phyloP scores from a whole-genome alignment of 371 early-diverging fungal species.

The Apophysomyces trapeziformis region DNA sequence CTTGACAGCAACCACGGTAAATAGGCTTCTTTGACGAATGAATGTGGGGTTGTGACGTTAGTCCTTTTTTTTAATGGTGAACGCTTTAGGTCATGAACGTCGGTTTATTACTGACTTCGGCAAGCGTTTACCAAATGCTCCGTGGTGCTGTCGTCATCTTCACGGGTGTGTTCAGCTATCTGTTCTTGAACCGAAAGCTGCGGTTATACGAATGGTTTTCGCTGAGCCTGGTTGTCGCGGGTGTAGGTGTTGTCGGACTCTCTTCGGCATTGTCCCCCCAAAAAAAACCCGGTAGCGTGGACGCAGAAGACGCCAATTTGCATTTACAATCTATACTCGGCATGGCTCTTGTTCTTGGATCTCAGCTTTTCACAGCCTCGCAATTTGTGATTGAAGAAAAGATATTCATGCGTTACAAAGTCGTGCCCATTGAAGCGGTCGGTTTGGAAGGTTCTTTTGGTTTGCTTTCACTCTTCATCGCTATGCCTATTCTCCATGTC shows the following conservation, averaged over 20 bases:
- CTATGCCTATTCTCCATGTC: conserved; percentile 82
- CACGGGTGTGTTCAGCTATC: conserved; percentile 83
- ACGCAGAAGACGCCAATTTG: conserved; percentile 13
- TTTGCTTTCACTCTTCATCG: conserved; percentile 66
- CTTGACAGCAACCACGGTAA: conserved; percentile 88
- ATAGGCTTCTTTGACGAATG: conserved; percentile 1
- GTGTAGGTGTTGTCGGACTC: conserved; percentile 88
- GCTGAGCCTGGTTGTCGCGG: conserved; percentile 76
- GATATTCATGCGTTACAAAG: conserved; percentile 76
- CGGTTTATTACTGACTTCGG: conserved; percentile 89
- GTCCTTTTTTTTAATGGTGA: too few relatives aligned
- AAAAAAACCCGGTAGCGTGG: conserved; percentile 26
- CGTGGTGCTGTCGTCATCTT: conserved; percentile 95
- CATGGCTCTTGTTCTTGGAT: conserved; percentile 81
- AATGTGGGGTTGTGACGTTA: background rate
- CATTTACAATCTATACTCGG: conserved; percentile 64
- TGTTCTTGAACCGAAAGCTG: conserved; percentile 82
- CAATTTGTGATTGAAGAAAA: conserved; percentile 97
- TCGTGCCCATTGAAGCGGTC: conserved; percentile 88
- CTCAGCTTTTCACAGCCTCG: conserved; percentile 90
- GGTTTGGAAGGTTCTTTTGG: conserved; percentile 95
- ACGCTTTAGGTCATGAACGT: conserved; percentile 80
- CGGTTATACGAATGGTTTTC: conserved; percentile 82
- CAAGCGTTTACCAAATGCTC: conserved; percentile 97
- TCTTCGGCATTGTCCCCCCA: conserved; percentile 64